Base-by-base conservation (phyloP, 2,329 filamentous ascomycete genomes). In the Stagonosporopsis vannaccii region DNA sequence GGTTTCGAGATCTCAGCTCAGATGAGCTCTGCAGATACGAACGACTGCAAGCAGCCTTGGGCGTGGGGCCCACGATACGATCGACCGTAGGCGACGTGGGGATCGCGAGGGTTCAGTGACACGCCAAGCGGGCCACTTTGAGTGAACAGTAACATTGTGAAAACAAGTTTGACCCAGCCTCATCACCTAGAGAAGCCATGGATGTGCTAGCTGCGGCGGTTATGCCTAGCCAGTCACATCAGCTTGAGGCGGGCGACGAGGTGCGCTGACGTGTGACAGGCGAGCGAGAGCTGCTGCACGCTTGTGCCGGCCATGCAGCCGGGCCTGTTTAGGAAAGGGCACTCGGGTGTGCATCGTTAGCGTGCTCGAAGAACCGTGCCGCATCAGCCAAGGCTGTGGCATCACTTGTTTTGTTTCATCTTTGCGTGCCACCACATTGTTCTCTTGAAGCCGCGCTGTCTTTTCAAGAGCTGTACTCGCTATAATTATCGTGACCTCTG, bases 251-350 rank as follows among this genome's bases (percentile, higher is more conserved):
- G 15, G 50, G 56, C 26, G 32, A 53, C 35, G 40, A 54, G 25
- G 46, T 54, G 56, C 42, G 56, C 45, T 54, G 56, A 58, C 56
- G 56, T 58, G 56, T 58, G 56, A 58, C 56, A 44, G 48, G 48
- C 42, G 42, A 51, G 42, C 30, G 39, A 41, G 49, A 51, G 55
- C 49, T 58, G 49, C 44, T 46, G 54, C 48, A 57, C 28, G 41
- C 41, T 50, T 51, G 46, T 41, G 46, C 53, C 35, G 51, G 39
- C 41, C 9, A 42, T 56, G 46, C 53, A 46, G 28, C 53, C 47
- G 36, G 30, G 36, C 42, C 17, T 28, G 37, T 23, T 41, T 42
- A n/a, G 53, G 53, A 19, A 50, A 50, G 32, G 52, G 20, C 32
- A 19, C 45, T 50, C 35, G 40, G 30, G 50, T 35, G 36, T 41